These are phyloP conservation scores for Hypoxylon lienhwacheense DNA, from an alignment of 495 filamentous ascomycete genomes.

Conservation along the genomic window DNA sequence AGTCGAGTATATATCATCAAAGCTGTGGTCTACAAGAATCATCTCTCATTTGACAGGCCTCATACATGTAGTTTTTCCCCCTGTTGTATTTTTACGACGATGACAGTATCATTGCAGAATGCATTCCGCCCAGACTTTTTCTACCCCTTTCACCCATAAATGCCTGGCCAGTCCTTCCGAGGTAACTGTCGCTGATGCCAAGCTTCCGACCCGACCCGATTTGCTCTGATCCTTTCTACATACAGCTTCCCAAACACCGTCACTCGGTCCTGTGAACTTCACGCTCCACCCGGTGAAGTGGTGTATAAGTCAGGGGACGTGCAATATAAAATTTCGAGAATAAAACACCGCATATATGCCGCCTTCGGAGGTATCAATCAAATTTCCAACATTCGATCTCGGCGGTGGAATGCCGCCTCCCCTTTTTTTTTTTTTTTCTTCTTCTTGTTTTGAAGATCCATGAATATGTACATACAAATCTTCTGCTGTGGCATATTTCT, in stretches of 20 bases:
- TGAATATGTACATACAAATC: slow-evolving; percentile 19
- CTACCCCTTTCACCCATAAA: slow-evolving; percentile 16
- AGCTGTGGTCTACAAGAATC: neutral
- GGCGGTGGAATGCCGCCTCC: neutral
- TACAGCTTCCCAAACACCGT: slow-evolving; percentile 11
- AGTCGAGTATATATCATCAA: neutral
- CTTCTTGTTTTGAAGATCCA: no score
- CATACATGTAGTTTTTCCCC: no score
- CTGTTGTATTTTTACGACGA: neutral
- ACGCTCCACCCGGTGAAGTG: slow-evolving; percentile 10
- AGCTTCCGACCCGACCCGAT: slow-evolving; percentile 27
- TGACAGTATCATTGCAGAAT: slow-evolving; percentile 21
- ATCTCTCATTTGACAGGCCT: slow-evolving; percentile 1
- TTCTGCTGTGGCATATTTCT: neutral
- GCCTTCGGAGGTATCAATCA: slow-evolving; percentile 16
- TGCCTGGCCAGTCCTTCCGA: slow-evolving; percentile 17
- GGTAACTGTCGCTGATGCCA: slow-evolving; percentile 30
- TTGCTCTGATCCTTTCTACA: slow-evolving; percentile 22
- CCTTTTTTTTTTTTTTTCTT: no score
- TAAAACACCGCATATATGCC: slow-evolving; percentile 17
- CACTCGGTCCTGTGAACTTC: slow-evolving; percentile 10
- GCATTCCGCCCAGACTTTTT: slow-evolving; percentile 17
- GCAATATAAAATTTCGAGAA: slow-evolving; percentile 5
- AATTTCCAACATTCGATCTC: slow-evolving; percentile 2
- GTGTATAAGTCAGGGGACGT: slow-evolving; percentile 2